phyloP scores from a whole-genome alignment of 2,329 filamentous ascomycete genomes.

The Nothopassalora personata region DNA sequence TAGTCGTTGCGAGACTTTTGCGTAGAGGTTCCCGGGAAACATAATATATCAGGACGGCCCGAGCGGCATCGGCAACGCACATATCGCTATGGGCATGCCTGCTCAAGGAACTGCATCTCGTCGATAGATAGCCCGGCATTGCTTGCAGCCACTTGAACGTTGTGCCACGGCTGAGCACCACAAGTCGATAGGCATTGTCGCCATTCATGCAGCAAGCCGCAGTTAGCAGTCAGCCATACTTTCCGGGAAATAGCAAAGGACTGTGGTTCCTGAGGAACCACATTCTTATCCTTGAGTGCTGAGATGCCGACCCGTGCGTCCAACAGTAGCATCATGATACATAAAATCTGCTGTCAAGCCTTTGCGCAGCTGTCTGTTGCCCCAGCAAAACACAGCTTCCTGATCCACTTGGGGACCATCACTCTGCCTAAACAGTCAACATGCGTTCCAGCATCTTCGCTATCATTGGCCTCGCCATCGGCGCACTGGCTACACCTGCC shows the following conservation, averaged over 20 bases:
- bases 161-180: neutral
- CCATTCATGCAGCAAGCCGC: neutral
- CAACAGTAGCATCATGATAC: neutral
- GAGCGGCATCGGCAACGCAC: neutral
- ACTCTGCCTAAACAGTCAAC: neutral
- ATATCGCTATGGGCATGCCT: too few relatives aligned
- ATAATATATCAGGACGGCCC: too few relatives aligned
- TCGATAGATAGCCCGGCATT: neutral
- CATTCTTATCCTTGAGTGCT: neutral
- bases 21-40: too few relatives aligned
- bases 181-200: neutral
- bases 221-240: neutral
- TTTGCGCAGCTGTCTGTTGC: neutral
- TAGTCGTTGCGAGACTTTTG: too few relatives aligned
- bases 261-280: neutral
- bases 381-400: neutral
- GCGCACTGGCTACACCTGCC: slow-evolving; percentile 2
- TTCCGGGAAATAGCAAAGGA: neutral
- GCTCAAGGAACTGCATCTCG: too few relatives aligned
- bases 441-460: slow-evolving; percentile 6
- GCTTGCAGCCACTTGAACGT: neutral
- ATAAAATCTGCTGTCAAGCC: neutral
- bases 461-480: slow-evolving; percentile 2
- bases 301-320: neutral
- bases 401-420: neutral